Evolutionary conservation across 371 early-diverging fungal genomes (phyloP).

Genomic region (Syncephalis plumigaleata): DNA sequence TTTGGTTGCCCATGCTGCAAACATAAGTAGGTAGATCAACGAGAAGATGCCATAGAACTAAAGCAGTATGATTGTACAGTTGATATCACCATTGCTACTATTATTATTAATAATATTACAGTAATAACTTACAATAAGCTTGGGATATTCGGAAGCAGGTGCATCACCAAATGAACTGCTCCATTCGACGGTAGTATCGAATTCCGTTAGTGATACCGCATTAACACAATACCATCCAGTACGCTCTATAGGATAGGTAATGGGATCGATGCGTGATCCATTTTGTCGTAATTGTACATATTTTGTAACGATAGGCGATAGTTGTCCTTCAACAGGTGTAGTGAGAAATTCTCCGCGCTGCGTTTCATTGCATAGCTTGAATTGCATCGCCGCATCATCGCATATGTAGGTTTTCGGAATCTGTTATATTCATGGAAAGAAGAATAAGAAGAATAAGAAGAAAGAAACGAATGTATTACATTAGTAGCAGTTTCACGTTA

Average conservation of each 20-base stretch:
- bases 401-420: constrained; percentile 30
- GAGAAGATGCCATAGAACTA: constrained; percentile 46
- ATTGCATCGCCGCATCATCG: constrained; percentile 18
- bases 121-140: constrained; percentile 18
- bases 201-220: constrained; percentile 7
- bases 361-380: constrained; percentile 21
- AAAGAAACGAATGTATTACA: no score
- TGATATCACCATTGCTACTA: neutral
- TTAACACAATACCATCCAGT: constrained; percentile 62
- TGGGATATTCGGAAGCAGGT: constrained; percentile 74
- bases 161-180: constrained; percentile 65
- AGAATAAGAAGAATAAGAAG: no score
- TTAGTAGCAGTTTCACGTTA: no score
- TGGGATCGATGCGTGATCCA: neutral
- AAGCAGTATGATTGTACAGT: constrained; percentile 8
- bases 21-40: constrained; percentile 50
- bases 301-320: constrained; percentile 18
- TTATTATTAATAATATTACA: neutral
- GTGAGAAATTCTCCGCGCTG: constrained; percentile 23
- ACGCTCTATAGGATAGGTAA: constrained; percentile 3
- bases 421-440: no score
- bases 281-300: constrained; percentile 9
- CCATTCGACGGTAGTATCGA: constrained; percentile 29
- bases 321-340: constrained; percentile 8
- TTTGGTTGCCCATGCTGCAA: constrained; percentile 52